Evolutionary conservation across 345 rosid genomes (phyloP).

Genomic region (Euphorbia lathyris): DNA sequence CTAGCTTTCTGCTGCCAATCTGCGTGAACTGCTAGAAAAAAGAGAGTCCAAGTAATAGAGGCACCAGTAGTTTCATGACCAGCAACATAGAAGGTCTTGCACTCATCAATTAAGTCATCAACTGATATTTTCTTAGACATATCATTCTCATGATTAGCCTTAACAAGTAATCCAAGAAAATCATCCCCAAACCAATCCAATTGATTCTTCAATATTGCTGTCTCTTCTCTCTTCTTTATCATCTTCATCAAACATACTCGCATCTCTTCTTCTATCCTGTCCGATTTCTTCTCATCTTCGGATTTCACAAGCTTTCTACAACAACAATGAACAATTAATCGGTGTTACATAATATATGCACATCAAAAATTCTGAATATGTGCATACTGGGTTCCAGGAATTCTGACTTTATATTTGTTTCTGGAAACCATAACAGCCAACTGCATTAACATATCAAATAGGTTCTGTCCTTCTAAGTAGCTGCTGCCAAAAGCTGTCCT

Average conservation of each 20-base stretch:
- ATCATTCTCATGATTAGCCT: constrained; percentile 10
- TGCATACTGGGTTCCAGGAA: constrained; percentile 16
- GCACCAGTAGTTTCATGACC: constrained; percentile 17
- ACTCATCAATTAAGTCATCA: constrained; percentile 15
- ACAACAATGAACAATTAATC: no score
- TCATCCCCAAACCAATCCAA: constrained; percentile 8
- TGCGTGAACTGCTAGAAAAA: constrained; percentile 20
- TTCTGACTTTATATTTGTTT: constrained; percentile 7
- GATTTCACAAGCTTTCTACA: no score
- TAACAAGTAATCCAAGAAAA: constrained; percentile 20
- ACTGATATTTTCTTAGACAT: constrained; percentile 9
- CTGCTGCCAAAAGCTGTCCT: no score
- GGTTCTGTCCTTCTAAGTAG: constrained; percentile 11
- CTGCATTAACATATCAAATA: constrained; percentile 9
- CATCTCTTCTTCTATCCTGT: no score
- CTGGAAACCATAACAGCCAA: neutral
- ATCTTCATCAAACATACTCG: no score
- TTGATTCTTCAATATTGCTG: no score
- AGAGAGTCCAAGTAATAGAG: constrained; percentile 15
- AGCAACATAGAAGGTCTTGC: constrained; percentile 14
- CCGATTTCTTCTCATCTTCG: no score
- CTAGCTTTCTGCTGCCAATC: constrained; percentile 22
- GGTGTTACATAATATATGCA: no score
- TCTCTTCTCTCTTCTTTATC: no score
- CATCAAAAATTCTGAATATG: no score